Conservation (phyloP, 2,329 filamentous ascomycete species). For the Pseudocercospora musae region DNA sequence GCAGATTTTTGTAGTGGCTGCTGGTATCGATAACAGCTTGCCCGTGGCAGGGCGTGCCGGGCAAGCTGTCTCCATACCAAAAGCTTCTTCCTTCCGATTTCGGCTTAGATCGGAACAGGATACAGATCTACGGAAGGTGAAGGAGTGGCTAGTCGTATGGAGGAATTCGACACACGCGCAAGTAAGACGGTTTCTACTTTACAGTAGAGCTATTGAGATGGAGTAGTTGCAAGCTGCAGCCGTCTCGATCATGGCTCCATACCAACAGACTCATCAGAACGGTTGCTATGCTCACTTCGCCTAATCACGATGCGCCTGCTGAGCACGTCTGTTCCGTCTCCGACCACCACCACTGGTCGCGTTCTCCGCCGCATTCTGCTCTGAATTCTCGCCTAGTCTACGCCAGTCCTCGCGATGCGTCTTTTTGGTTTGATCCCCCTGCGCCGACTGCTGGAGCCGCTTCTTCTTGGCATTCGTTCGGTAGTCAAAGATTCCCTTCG, state of each 20-base stretch:
- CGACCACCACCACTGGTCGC: neutral
- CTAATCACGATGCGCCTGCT: neutral
- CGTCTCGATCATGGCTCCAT: too few relatives aligned
- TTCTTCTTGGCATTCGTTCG: neutral
- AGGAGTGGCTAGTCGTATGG: neutral
- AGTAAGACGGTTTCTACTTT: neutral
- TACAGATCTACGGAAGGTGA: neutral
- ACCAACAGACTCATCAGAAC: too few relatives aligned
- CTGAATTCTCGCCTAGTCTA: neutral
- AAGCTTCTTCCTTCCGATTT: neutral
- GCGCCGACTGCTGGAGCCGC: neutral
- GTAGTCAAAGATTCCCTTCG: conserved; percentile 2
- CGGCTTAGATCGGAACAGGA: neutral
- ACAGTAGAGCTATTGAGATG: neutral
- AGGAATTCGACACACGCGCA: neutral
- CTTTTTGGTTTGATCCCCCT: neutral
- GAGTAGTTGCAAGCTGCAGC: neutral
- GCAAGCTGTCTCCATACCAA: neutral
- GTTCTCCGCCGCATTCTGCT: neutral
- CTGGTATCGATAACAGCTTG: neutral
- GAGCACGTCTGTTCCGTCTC: neutral
- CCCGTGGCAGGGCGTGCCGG: neutral
- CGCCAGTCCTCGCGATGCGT: neutral
- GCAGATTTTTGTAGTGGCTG: neutral
- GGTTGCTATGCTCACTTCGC: neutral